Conservation (phyloP, 257 asterid genomes). For the Oldenlandia corymbosa region DNA sequence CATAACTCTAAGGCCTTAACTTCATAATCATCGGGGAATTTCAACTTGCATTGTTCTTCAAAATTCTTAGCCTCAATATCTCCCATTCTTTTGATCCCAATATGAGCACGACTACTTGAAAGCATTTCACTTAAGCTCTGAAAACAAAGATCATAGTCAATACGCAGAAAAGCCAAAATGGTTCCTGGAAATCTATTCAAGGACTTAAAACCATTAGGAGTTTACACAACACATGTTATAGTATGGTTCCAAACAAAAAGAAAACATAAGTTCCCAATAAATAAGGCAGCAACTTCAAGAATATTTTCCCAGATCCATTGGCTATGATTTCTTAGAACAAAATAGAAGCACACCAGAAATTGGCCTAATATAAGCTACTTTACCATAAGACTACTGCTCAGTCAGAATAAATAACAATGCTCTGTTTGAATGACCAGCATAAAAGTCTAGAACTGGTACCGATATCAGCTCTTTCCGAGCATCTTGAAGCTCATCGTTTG, state of each 20-base stretch:
- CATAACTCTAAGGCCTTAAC: constrained; percentile 45
- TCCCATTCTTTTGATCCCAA: constrained; percentile 78
- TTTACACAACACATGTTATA: too few relatives aligned
- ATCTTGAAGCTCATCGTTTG: constrained; percentile 36
- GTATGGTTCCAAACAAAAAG: too few relatives aligned
- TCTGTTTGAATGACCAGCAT: background rate
- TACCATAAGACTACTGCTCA: background rate
- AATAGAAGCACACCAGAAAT: background rate
- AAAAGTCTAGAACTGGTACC: constrained; percentile 10
- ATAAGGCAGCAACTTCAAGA: background rate
- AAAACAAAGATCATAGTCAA: background rate
- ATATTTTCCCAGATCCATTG: background rate
- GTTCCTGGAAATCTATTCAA: background rate
- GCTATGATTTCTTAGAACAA: background rate
- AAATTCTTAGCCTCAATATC: constrained; percentile 63
- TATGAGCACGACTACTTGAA: constrained; percentile 38
- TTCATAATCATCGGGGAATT: constrained; percentile 47
- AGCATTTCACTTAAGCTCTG: constrained; percentile 52
- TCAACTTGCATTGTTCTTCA: constrained; percentile 44
- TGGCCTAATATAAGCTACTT: background rate
- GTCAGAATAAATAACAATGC: background rate
- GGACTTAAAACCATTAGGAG: background rate
- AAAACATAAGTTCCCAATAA: background rate
- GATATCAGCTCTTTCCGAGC: constrained; percentile 24
- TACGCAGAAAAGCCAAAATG: background rate